Evolutionary conservation across 257 asterid species (phyloP).

Genomic region (Thymus mandschuricus): DNA sequence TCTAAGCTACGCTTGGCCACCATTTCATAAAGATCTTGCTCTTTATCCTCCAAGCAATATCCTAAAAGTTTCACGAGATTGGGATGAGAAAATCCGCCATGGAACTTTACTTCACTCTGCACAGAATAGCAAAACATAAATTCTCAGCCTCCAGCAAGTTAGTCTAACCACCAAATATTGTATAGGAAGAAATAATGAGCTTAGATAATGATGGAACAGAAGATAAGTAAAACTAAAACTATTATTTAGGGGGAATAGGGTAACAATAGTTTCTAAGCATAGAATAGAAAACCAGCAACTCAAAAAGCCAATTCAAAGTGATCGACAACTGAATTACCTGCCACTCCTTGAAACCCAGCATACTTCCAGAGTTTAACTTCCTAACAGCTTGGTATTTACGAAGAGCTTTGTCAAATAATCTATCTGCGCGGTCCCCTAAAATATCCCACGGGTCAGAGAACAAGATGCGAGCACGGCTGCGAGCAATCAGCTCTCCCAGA

Average conservation of each 20-base stretch:
- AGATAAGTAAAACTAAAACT: too few species aligned
- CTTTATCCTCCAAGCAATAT: background rate
- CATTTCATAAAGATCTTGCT: background rate
- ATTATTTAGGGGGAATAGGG: too few species aligned
- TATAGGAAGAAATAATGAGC: too few species aligned
- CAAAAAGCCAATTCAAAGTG: too few species aligned
- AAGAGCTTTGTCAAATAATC: too few species aligned
- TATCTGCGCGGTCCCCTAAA: too few species aligned
- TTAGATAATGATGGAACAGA: too few species aligned
- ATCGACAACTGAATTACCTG: conserved; percentile 44
- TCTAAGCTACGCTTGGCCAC: background rate
- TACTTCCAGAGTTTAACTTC: conserved; percentile 66
- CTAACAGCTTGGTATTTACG: conserved; percentile 52
- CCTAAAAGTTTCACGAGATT: background rate
- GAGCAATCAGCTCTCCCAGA: too few species aligned
- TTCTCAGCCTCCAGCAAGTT: too few species aligned
- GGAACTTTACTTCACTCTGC: background rate
- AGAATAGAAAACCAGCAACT: background rate
- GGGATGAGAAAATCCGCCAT: background rate
- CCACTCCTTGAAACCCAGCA: conserved; percentile 80
- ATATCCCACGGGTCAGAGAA: too few species aligned
- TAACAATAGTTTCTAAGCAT: background rate
- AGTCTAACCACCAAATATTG: too few species aligned
- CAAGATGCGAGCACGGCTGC: too few species aligned
- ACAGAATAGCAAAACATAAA: background rate